phyloP scores from a whole-genome alignment of 2,329 filamentous ascomycete genomes.

The Xylaria sp. region DNA sequence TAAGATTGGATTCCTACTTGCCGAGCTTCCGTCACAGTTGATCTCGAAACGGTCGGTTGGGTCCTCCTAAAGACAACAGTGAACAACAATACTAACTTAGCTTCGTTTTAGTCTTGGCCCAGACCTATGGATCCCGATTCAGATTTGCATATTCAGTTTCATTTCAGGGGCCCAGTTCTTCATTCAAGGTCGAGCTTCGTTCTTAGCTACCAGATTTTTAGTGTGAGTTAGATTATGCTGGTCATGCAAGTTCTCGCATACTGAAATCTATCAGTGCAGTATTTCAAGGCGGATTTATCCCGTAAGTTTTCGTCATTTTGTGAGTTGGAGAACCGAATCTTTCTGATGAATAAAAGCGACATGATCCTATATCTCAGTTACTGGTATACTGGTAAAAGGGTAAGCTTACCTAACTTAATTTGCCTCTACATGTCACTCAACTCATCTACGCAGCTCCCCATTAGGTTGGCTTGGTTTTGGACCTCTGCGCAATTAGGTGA shows the following conservation, averaged over 20 bases:
- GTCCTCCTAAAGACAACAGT: neutral
- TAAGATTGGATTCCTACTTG: slow-evolving; percentile 42
- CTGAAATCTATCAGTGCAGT: slow-evolving; percentile 47
- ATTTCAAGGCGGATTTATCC: slow-evolving; percentile 66
- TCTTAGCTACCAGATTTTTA: slow-evolving; percentile 49
- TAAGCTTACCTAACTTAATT: slow-evolving; percentile 34
- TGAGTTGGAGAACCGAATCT: neutral
- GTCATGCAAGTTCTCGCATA: slow-evolving; percentile 24
- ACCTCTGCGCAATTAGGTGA: slow-evolving; percentile 52
- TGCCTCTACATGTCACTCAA: slow-evolving; percentile 1
- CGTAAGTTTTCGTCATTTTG: slow-evolving; percentile 55
- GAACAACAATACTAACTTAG: slow-evolving; percentile 23
- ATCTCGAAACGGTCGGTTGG: slow-evolving; percentile 43
- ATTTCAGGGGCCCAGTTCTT: slow-evolving; percentile 45
- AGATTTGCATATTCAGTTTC: slow-evolving; percentile 45
- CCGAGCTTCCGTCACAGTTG: slow-evolving; percentile 41
- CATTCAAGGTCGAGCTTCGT: slow-evolving; percentile 46
- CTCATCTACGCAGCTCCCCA: slow-evolving; percentile 61
- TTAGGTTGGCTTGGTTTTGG: slow-evolving; percentile 75
- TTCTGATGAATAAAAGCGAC: slow-evolving; percentile 42
- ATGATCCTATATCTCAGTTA: slow-evolving; percentile 72
- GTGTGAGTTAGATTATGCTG: slow-evolving; percentile 40
- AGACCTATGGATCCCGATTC: slow-evolving; percentile 45
- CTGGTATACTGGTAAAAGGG: slow-evolving; percentile 71
- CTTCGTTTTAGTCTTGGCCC: slow-evolving; percentile 41